Evolutionary conservation across 805 yeast genomes (phyloP).

Genomic region (Scheffersomyces stipitis): DNA sequence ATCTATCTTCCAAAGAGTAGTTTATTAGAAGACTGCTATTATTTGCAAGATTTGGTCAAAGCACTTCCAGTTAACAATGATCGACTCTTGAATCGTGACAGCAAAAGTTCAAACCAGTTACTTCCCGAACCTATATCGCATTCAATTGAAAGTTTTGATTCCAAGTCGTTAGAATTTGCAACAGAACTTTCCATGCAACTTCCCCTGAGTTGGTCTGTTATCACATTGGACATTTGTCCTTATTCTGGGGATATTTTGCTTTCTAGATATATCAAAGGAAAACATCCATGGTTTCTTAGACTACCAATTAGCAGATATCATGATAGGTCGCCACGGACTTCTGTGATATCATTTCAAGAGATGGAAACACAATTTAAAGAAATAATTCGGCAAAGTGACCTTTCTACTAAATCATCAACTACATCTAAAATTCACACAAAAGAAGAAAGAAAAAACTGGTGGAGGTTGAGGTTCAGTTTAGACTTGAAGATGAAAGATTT

Average conservation of each 20-base stretch:
- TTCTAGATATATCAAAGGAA: conserved; percentile 36
- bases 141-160: neutral
- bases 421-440: conserved; percentile 54
- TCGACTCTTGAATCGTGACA: conserved; percentile 11
- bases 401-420: conserved; percentile 53
- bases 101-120: conserved; percentile 9
- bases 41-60: conserved; percentile 20
- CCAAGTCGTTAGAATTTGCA: conserved; percentile 6
- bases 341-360: conserved; percentile 38
- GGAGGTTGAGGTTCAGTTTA: conserved; percentile 63
- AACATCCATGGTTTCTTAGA: conserved; percentile 48
- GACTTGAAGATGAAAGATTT: conserved; percentile 57
- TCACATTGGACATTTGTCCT: conserved; percentile 61
- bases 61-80: conserved; percentile 22
- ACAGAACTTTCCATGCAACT: conserved; percentile 8
- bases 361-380: conserved; percentile 28
- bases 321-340: conserved; percentile 46
- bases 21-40: conserved; percentile 15
- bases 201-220: conserved; percentile 56
- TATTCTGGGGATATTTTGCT: conserved; percentile 58
- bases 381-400: conserved; percentile 63
- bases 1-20: conserved; percentile 13
- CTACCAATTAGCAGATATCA: conserved; percentile 58
- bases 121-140: conserved; percentile 6
- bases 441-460: conserved; percentile 72